These are phyloP conservation scores for Colletotrichum spinosum DNA, from an alignment of 2,329 filamentous ascomycete genomes.

Conservation along the genomic window DNA sequence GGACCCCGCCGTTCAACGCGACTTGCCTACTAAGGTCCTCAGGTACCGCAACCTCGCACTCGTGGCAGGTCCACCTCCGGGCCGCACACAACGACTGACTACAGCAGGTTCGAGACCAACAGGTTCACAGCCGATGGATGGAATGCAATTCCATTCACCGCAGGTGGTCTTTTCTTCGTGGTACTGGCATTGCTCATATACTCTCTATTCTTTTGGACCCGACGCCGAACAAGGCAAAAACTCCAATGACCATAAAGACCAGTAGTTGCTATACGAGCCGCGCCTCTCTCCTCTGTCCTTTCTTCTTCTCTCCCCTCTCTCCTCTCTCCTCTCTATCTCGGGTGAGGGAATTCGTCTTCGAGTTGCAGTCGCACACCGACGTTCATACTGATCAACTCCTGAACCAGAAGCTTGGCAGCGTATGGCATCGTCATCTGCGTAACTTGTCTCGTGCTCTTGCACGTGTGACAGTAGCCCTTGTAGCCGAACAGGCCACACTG, in stretches of 20 bases:
- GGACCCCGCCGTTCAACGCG: constrained; percentile 3
- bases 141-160: background rate
- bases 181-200: constrained; percentile 19
- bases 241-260: constrained; percentile 18
- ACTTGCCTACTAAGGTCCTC: too few species aligned
- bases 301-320: too few species aligned
- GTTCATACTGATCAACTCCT: constrained; percentile 98
- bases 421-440: constrained; percentile 97
- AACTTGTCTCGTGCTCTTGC: constrained; percentile 85
- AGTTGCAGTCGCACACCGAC: constrained; percentile 92
- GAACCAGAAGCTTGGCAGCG: constrained; percentile 93
- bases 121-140: too few species aligned
- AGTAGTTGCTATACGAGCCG: constrained; percentile 29
- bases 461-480: constrained; percentile 93
- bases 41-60: background rate
- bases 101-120: constrained; percentile 1
- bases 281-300: background rate
- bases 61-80: constrained; percentile 11
- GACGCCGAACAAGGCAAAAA: constrained; percentile 23
- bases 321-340: constrained; percentile 44
- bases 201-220: constrained; percentile 25
- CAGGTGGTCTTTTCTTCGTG: background rate
- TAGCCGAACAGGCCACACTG: constrained; percentile 95
- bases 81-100: constrained; percentile 8
- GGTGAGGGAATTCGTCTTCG: constrained; percentile 90